A percentile compares a stretch with the other conserved stretches of the same genome.
phyloP scores from a whole-genome alignment of 2,329 filamentous ascomycete species.

The Hymenoscyphus occultus region DNA sequence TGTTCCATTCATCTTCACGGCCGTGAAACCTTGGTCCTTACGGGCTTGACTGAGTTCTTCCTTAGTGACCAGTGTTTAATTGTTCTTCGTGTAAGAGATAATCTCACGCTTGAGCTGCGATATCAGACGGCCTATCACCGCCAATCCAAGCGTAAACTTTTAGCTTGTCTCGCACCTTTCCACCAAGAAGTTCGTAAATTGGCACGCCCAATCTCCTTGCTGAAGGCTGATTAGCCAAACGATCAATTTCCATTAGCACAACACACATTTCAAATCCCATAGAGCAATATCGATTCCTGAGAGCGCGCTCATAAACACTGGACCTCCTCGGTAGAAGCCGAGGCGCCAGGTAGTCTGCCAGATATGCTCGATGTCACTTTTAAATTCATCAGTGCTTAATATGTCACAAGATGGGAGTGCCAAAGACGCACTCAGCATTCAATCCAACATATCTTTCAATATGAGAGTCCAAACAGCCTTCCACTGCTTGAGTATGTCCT shows the following conservation, averaged over 20 bases:
- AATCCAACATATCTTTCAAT: constrained; percentile 59
- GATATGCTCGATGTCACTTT: constrained; percentile 73
- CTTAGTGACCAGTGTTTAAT: constrained; percentile 12
- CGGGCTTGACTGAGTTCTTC: constrained; percentile 47
- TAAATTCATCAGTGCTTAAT: background rate
- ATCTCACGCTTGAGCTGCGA: constrained; percentile 58
- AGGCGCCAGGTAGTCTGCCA: constrained; percentile 72
- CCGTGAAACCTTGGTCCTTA: constrained; percentile 59
- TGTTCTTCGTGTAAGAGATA: background rate
- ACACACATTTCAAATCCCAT: constrained; percentile 31
- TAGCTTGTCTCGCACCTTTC: constrained; percentile 67
- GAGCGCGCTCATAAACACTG: constrained; percentile 77
- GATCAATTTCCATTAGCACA: background rate
- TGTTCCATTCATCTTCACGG: constrained; percentile 78
- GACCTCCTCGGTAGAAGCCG: constrained; percentile 74
- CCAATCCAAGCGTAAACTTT: constrained; percentile 79
- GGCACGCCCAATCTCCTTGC: constrained; percentile 62
- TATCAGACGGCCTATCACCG: constrained; percentile 66
- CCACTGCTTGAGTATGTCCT: constrained; percentile 70
- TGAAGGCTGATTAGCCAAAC: constrained; percentile 19
- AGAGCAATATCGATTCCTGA: constrained; percentile 76
- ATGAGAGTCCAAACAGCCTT: constrained; percentile 69
- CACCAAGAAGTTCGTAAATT: constrained; percentile 70
- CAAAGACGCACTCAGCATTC: constrained; percentile 62
- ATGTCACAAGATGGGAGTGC: background rate